These are phyloP conservation scores for Dactylellina sp. DNA, from an alignment of 2,329 filamentous ascomycete genomes.

Conservation along the genomic window DNA sequence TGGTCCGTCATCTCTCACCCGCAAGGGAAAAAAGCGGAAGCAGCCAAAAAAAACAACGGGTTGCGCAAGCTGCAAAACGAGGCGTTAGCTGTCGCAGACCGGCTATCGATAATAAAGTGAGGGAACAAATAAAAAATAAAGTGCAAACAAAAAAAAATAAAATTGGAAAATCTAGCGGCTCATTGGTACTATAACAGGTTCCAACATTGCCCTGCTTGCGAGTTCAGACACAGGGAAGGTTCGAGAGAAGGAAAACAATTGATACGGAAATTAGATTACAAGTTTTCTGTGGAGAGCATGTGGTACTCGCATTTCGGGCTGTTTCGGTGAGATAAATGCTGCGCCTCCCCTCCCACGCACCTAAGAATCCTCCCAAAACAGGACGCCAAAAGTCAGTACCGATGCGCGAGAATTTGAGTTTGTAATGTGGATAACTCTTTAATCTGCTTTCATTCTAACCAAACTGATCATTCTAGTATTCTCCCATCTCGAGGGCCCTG, in stretches of 20 bases:
- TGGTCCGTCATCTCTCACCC: constrained; percentile 51
- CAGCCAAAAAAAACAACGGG: neutral
- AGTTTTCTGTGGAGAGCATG: constrained; percentile 24
- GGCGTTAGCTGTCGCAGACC: neutral
- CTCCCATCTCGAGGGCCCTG: neutral
- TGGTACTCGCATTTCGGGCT: constrained; percentile 56
- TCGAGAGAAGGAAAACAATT: constrained; percentile 27
- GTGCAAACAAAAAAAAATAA: too few species aligned
- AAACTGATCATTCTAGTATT: neutral
- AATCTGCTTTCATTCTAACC: too few species aligned
- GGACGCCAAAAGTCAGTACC: constrained; percentile 7
- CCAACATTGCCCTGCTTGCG: constrained; percentile 42
- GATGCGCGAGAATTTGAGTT: constrained; percentile 53
- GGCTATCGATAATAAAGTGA: constrained; percentile 23
- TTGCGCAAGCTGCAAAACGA: too few species aligned
- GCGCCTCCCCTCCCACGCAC: constrained; percentile 56
- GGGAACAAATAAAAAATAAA: constrained; percentile 10
- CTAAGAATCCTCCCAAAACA: constrained; percentile 33
- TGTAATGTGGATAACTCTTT: too few species aligned
- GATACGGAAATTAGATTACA: constrained; percentile 55
- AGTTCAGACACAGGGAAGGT: constrained; percentile 22
- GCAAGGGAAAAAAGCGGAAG: constrained; percentile 2
- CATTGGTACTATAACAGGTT: constrained; percentile 36
- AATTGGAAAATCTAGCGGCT: constrained; percentile 19
- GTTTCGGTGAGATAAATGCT: constrained; percentile 57